These are phyloP conservation scores for Kwoniella bestiolae DNA, from an alignment of 768 basidiomycete species.

Conservation along the genomic window DNA sequence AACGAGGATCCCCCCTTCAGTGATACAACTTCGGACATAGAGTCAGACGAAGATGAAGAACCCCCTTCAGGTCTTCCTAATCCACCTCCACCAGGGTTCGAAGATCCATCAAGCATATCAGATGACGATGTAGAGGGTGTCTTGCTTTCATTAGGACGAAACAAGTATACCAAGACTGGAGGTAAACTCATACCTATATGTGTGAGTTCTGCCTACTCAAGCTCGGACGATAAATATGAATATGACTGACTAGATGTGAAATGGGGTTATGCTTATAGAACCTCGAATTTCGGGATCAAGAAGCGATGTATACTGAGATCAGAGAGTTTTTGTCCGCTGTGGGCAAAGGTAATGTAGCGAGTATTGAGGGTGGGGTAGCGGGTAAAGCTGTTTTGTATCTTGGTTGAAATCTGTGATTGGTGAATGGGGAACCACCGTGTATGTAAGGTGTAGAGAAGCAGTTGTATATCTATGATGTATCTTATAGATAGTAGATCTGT, in stretches of 20 bases:
- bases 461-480: no score
- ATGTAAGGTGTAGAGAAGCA: no score
- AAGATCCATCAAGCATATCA: conserved; percentile 40
- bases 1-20: not conserved
- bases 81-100: conserved; percentile 56
- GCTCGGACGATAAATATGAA: not conserved
- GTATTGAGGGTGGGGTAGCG: not conserved
- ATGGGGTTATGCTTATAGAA: conserved; percentile 21
- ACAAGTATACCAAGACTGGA: conserved; percentile 6
- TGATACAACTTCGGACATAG: not conserved
- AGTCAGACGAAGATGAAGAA: conserved; percentile 26
- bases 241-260: no score
- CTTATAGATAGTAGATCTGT: no score
- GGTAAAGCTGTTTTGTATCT: conserved; percentile 27
- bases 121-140: conserved; percentile 27
- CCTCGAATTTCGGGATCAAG: conserved; percentile 37
- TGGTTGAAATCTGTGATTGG: no score
- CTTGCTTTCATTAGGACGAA: conserved; percentile 24
- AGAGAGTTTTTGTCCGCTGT: conserved; percentile 51
- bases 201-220: conserved; percentile 26
- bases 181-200: conserved; percentile 23
- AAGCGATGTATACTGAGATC: conserved; percentile 25
- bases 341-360: conserved; percentile 41
- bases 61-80: conserved; percentile 40
- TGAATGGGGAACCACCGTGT: no score